These are phyloP conservation scores for Leccinum solheimii DNA, from an alignment of 1,284 basidiomycete species.

Conservation along the genomic window DNA sequence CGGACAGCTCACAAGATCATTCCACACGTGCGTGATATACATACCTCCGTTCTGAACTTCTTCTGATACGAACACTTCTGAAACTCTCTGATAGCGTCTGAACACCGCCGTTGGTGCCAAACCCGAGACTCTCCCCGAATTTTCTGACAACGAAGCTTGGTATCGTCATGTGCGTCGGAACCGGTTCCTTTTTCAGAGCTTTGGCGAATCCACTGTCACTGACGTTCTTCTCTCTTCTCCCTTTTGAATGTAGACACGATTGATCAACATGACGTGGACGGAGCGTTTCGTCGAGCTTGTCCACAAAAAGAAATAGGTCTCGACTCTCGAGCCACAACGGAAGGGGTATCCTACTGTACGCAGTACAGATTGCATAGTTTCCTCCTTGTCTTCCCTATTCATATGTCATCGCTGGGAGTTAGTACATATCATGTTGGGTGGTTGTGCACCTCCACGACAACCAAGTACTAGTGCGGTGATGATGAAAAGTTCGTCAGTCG, in stretches of 20 bases:
- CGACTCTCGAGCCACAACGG: not conserved
- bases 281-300: slow-evolving; percentile 32
- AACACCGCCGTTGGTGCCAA: slow-evolving; percentile 18
- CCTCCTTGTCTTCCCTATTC: not conserved
- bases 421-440: not conserved
- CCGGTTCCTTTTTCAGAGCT: not conserved
- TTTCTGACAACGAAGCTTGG: slow-evolving; percentile 27
- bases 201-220: not conserved
- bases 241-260: slow-evolving; percentile 13
- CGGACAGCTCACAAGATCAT: slow-evolving; percentile 26
- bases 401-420: not conserved
- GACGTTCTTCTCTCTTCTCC: not conserved
- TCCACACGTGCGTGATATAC: slow-evolving; percentile 25
- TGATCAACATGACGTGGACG: slow-evolving; percentile 26
- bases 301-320: slow-evolving; percentile 13
- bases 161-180: slow-evolving; percentile 27
- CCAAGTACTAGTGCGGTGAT: no score
- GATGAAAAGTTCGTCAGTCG: no score
- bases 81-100: slow-evolving; percentile 20
- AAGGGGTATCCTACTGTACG: not conserved
- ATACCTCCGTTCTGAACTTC: not conserved
- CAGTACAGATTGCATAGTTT: not conserved
- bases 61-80: not conserved
- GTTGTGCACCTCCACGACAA: slow-evolving; percentile 12
- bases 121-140: slow-evolving; percentile 21